Evolutionary conservation across 805 yeast species (phyloP).

Genomic region (Saccharomyces kudriavzevii): DNA sequence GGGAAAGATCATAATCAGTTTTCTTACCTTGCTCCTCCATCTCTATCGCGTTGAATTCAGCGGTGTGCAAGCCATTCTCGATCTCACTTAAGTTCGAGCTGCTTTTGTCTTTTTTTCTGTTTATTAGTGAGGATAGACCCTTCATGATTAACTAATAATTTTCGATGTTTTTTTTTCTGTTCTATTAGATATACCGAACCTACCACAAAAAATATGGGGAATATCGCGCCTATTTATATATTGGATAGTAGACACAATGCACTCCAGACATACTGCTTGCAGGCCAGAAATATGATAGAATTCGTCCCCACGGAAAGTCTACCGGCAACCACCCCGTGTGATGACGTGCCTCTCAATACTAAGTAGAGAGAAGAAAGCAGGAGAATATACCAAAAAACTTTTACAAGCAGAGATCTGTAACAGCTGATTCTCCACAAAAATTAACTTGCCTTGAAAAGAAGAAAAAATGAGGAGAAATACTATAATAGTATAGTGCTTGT

Average conservation of each 20-base stretch:
- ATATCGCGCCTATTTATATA: background rate
- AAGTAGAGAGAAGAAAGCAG: background rate
- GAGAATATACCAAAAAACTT: background rate
- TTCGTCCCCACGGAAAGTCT: background rate
- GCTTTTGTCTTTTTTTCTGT: background rate
- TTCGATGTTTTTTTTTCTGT: background rate
- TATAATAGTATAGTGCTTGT: background rate
- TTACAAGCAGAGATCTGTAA: background rate
- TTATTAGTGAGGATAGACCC: conserved; percentile 1
- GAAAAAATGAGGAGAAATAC: background rate
- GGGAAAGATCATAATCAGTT: conserved; percentile 4
- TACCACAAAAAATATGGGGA: background rate
- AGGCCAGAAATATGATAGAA: background rate
- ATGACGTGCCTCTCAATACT: background rate
- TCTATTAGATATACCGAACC: background rate
- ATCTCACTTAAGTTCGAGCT: background rate
- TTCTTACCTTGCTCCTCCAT: background rate
- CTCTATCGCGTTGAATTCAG: background rate
- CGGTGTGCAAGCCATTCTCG: background rate
- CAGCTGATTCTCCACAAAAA: background rate
- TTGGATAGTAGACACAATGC: background rate
- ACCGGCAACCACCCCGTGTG: background rate
- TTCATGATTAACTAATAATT: background rate
- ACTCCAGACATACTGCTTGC: background rate
- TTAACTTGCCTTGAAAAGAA: background rate